Percentiles rank a stretch among this genome's conserved stretches.
Evolutionary conservation across 768 basidiomycete species (phyloP).

Genomic region (Phylloporus arenicola): DNA sequence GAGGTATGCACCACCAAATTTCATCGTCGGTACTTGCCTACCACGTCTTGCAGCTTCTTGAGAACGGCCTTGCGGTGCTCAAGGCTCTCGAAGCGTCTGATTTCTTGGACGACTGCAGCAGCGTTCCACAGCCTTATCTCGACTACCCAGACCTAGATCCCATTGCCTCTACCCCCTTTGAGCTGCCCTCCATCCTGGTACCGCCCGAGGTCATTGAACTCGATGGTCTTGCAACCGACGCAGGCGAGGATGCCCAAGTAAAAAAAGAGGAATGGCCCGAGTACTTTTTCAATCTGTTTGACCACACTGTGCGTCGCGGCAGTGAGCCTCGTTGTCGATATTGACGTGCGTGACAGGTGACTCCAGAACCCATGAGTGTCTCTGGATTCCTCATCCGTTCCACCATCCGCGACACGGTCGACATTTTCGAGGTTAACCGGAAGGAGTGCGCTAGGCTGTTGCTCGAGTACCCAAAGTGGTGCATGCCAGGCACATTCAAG

Average conservation of each 20-base stretch:
- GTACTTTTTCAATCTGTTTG: slow-evolving; percentile 63
- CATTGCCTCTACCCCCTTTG: slow-evolving; percentile 44
- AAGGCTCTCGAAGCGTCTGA: slow-evolving; percentile 54
- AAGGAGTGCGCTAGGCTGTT: slow-evolving; percentile 90
- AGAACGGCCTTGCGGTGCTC: slow-evolving; percentile 60
- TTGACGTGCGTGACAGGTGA: slow-evolving; percentile 44
- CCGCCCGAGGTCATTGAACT: slow-evolving; percentile 85
- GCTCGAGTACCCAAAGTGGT: slow-evolving; percentile 83
- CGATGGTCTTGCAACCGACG: slow-evolving; percentile 62
- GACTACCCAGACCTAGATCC: slow-evolving; percentile 41
- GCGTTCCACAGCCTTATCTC: slow-evolving; percentile 63
- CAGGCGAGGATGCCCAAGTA: slow-evolving; percentile 63
- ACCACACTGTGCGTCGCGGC: slow-evolving; percentile 42
- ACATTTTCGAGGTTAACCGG: slow-evolving; percentile 92
- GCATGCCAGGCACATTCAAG: slow-evolving; percentile 78
- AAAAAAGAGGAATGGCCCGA: slow-evolving; percentile 84
- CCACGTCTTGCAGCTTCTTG: slow-evolving; percentile 54
- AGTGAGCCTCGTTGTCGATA: neutral
- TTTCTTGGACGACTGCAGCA: slow-evolving; percentile 51
- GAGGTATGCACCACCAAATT: slow-evolving; percentile 43
- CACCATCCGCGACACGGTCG: slow-evolving; percentile 67
- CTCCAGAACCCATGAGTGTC: slow-evolving; percentile 68
- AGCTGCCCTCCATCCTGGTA: slow-evolving; percentile 73
- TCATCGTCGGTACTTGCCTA: neutral
- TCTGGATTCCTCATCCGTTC: slow-evolving; percentile 77